Base-by-base conservation (phyloP, 441 rosid species). In the Bocquillonia castaneifolia region DNA sequence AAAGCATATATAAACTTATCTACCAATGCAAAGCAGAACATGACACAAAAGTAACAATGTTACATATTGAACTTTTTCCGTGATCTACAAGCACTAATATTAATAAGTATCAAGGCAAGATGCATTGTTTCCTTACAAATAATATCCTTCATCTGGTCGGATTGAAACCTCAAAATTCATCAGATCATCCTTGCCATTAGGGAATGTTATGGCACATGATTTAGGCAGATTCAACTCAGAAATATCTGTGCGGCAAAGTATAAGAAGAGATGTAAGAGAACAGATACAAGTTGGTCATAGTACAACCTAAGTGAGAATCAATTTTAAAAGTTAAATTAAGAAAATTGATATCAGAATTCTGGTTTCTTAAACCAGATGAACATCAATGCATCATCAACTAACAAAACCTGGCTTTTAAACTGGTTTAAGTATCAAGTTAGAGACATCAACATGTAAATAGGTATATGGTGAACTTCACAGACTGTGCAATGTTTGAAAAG, bases 131-230 rank as follows among this genome's bases (percentile, higher is more conserved):
- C 42, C 91, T 81, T 79, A 93, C 99, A 73, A 66, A 64, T 93
- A 93, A 73, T 84, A 91, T 71, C 99, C 99, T 77, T 89, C 97
- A 80, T 93, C 97, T 0, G 99, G 96, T 60, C 83, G 85, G 70
- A 91, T 88, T 66, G 91, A 78, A 50, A 93, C 96, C 82, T 87
- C 93, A 64, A 93, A 93, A 72, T 86, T 83, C 99, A 93, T 91
- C 70, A 93, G 83, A 37, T 89, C 91, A 71, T 93, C 96, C 82
- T 91, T 86, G 56, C 99, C 99, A 68, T 87, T 86, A 12, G 95
- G 96, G 72, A 93, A 93, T 5, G 85, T 40, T 62, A 93, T 89
- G 44, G 78, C 45, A 74, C 99, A 93, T 47, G 96, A 84, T 45
- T 82, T 82, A 25, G 96, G 95, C 47, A 93, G 82, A 76, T 93